phyloP scores from a whole-genome alignment of 2,329 filamentous ascomycete genomes.

The Colletotrichum lini region DNA sequence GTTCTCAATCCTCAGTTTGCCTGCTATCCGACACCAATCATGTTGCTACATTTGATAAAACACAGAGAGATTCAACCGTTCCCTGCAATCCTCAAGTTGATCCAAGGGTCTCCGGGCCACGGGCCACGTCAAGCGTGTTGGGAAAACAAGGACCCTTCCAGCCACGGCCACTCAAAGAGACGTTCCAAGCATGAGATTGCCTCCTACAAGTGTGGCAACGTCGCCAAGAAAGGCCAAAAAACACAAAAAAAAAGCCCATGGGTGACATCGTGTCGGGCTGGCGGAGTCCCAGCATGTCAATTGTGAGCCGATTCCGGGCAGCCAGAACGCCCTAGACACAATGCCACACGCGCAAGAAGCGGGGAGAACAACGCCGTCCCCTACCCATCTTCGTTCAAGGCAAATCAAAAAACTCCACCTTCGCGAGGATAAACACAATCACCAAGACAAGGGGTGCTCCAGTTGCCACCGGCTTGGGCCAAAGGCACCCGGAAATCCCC shows the following conservation, averaged over 20 bases:
- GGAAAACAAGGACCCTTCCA: neutral
- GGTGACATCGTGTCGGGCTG: neutral
- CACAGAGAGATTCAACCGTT: neutral
- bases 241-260: neutral
- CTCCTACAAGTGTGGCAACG: neutral
- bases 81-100: neutral
- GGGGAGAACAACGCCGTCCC: constrained; percentile 12
- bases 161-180: neutral
- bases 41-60: neutral
- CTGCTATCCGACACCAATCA: neutral
- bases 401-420: constrained; percentile 8
- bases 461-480: neutral
- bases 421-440: neutral
- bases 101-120: neutral
- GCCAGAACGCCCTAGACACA: neutral
- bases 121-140: neutral
- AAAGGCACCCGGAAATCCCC: neutral
- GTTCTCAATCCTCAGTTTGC: neutral
- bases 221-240: neutral
- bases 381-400: neutral
- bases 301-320: neutral
- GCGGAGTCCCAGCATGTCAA: neutral
- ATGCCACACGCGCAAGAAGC: constrained; percentile 15
- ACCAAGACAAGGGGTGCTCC: neutral
- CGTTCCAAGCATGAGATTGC: neutral